Conservation (phyloP, 805 yeast genomes). For the Grigorovia humatica region DNA sequence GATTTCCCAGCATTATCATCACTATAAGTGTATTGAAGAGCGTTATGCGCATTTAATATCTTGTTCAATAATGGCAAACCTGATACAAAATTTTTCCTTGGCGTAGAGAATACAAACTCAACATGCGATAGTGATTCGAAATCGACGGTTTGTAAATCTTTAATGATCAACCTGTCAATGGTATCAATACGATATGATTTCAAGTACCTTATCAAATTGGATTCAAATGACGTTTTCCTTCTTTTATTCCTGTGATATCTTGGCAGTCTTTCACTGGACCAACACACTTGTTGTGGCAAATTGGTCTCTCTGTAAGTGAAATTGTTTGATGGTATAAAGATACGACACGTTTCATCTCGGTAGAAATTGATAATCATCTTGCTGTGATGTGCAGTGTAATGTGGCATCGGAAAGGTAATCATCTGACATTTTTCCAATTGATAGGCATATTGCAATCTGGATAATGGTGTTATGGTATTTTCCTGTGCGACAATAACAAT, state of each 20-base stretch:
- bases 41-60: neutral
- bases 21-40: neutral
- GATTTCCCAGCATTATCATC: neutral
- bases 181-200: constrained; percentile 30
- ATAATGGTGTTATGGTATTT: constrained; percentile 24
- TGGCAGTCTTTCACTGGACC: constrained; percentile 44
- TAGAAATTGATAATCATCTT: constrained; percentile 55
- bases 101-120: constrained; percentile 45
- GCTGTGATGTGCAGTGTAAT: constrained; percentile 49
- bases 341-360: constrained; percentile 35
- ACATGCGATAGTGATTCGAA: constrained; percentile 39
- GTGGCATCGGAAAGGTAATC: constrained; percentile 29
- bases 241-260: neutral
- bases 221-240: constrained; percentile 29
- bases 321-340: constrained; percentile 53
- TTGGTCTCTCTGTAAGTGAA: constrained; percentile 43
- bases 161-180: constrained; percentile 22
- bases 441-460: constrained; percentile 5
- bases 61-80: constrained; percentile 20
- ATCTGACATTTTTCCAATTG: constrained; percentile 9
- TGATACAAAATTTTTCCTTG: constrained; percentile 31
- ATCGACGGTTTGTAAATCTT: constrained; percentile 29
- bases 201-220: constrained; percentile 37
- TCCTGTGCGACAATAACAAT: constrained; percentile 26
- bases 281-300: constrained; percentile 53